Percentiles rank a stretch among this genome's conserved stretches.
phyloP scores from a whole-genome alignment of 2,329 filamentous ascomycete species.

The Penicillium sp. region DNA sequence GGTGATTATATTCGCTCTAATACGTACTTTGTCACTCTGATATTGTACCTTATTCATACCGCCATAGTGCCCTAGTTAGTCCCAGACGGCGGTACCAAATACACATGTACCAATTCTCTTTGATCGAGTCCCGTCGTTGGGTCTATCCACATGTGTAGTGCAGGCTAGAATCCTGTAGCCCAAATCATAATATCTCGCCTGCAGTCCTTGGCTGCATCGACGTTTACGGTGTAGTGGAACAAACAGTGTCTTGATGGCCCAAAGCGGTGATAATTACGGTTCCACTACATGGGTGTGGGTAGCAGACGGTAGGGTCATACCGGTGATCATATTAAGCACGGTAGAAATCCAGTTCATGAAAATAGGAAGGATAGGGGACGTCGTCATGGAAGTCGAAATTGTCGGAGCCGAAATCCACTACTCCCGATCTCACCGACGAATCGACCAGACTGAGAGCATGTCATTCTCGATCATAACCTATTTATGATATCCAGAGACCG shows the following conservation, averaged over 20 bases:
- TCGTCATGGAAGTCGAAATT: no score
- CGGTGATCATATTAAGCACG: background rate
- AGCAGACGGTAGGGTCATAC: background rate
- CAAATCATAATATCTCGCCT: conserved; percentile 9
- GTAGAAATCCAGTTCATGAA: background rate
- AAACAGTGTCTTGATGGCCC: background rate
- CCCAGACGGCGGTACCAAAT: background rate
- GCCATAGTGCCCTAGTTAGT: background rate
- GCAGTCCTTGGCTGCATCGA: background rate
- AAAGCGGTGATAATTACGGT: background rate
- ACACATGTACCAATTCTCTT: background rate
- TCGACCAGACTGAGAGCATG: no score
- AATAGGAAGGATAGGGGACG: no score
- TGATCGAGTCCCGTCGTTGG: background rate
- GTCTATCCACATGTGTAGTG: conserved; percentile 1
- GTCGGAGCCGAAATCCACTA: no score
- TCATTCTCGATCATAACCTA: background rate
- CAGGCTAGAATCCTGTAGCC: conserved; percentile 13
- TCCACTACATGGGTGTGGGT: background rate
- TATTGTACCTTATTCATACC: background rate
- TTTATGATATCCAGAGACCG: background rate
- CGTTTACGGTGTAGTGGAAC: background rate
- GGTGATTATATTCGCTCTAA: background rate
- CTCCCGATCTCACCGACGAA: no score
- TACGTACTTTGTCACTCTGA: background rate